Base-by-base conservation (phyloP, 2,329 filamentous ascomycete species). In the Camillea tinctor region DNA sequence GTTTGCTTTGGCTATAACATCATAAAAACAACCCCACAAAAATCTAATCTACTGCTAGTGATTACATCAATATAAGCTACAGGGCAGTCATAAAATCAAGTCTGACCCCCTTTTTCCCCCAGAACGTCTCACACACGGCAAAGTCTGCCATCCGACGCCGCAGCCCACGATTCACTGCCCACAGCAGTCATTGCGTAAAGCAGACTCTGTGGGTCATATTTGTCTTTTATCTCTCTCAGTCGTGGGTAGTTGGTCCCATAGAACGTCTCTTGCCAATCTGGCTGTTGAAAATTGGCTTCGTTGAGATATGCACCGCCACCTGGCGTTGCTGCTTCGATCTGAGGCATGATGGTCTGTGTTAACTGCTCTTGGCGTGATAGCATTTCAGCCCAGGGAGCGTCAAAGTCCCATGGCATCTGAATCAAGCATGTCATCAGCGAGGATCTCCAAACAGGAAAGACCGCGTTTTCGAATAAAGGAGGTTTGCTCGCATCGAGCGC, bases 211-310 rank as follows among this genome's bases (percentile, higher is more conserved):
- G 78, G 74, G 69, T 84, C 84, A 67, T 77, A 82, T 54, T 72
- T 76, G 60, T 76, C 69, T 75, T 86, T 86, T 8, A 85, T 3
- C 62, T 23, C 15, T 8, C 15, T 51, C 40, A 60, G 24, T 5
- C 50, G 50, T 17, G 54, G 66, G 63, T 82, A 83, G 60, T 81
- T 81, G 5, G 55, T 64, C 7, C 81, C 81, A 64, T 76, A 84
- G 69, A 83, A 83, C 1, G 66, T 70, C 22, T 77, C 62, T 64
- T 80, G 71, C 63, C 74, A 84, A 60, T 80, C 66, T 0, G 74
- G 75, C 65, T 83, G 74, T 56, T 75, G 73, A 55, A 80, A 80
- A 67, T 84, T 78, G 0, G 76, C 80, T 72, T 86, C 83, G 60
- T 82, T 83, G 68, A 80, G 70, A 61, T 83, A 83, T 1, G 77